Evolutionary conservation across 805 yeast species (phyloP), one percentile per base, ranked within the genome.

Genomic region (Metahyphopichia silvanorum): DNA sequence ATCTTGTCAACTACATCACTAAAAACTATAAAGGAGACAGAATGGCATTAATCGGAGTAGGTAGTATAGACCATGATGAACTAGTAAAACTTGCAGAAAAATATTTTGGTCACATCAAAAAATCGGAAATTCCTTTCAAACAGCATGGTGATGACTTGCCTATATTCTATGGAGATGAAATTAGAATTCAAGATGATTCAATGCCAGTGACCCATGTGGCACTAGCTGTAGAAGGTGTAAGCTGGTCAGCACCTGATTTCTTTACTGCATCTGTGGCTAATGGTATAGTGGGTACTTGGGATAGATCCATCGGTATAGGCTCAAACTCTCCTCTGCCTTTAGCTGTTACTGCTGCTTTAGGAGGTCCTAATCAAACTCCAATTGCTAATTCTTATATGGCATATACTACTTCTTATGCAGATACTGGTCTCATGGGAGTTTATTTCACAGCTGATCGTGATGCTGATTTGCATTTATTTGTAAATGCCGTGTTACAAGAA

Each of bases 1-100:
- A 93, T 57, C 70, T 93, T 53, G 78, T 76, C 35, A 71, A 77
- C 45, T 93, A 89, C 61, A 93, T 93, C 51, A 64, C 72, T 21
- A 78, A 82, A 25, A 93, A 93, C 67, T 93, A 93, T 64, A 85
- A 84, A 52, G 95, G 97, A 25, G 97, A 93, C 63, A 73, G 98
- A 52, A 93, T 93, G 98, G 98, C 93, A 1, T 70, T 93, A n/a
- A 95, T 89, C 25, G 98, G 96, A 25, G 88, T 94, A 1, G 99
- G 99, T 15, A 82, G 89, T 27, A 94, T 93, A 16, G 77, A 86
- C 49, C 99, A 93, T 63, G 84, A 81, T 6, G 79, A 82, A 42
- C 75, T 93, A 35, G 95, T 88, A 16, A 53, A 69, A 42, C 70
- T 79, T 38, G 98, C 97, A 3, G 72, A 80, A 43, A 68, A 77